Evolutionary conservation across 441 rosid species (phyloP).

Genomic region (Populus tomentosa): DNA sequence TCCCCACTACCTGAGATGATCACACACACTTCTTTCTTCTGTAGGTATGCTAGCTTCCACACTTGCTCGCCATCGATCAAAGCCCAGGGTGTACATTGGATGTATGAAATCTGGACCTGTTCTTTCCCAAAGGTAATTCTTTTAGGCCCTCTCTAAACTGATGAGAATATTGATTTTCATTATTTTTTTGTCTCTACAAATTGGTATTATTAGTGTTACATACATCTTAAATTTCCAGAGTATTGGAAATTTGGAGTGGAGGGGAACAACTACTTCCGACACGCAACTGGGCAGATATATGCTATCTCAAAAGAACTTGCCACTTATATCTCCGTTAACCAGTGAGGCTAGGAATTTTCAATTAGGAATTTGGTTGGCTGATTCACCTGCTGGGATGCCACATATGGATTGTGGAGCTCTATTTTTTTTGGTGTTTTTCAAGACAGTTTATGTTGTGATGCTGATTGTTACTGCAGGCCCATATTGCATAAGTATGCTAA

Average conservation of each 20-base stretch:
- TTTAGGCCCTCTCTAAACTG: neutral
- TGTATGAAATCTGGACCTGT: conserved; percentile 99
- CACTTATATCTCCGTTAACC: conserved; percentile 70
- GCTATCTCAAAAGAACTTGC: conserved; percentile 94
- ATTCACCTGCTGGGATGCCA: neutral
- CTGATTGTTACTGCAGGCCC: conserved; percentile 47
- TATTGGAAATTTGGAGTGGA: conserved; percentile 96
- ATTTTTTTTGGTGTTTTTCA: neutral
- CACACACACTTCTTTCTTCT: neutral
- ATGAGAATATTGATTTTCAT: conserved; percentile 3
- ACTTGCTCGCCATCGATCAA: conserved; percentile 77
- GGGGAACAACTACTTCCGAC: conserved; percentile 90
- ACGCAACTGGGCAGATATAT: conserved; percentile 96
- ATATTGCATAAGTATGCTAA: conserved; percentile 86
- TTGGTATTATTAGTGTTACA: neutral
- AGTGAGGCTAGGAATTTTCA: conserved; percentile 38
- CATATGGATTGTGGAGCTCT: neutral
- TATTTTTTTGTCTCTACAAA: neutral
- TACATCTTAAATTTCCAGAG: conserved; percentile 43
- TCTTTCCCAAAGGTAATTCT: conserved; percentile 74
- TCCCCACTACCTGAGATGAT: neutral
- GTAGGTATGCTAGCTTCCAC: conserved; percentile 83
- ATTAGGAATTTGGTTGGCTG: neutral
- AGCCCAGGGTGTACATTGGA: conserved; percentile 84
- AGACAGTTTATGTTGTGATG: conserved; percentile 3